These are phyloP conservation scores for Hydnum rufescens DNA, from an alignment of 768 basidiomycete species.

Conservation along the genomic window DNA sequence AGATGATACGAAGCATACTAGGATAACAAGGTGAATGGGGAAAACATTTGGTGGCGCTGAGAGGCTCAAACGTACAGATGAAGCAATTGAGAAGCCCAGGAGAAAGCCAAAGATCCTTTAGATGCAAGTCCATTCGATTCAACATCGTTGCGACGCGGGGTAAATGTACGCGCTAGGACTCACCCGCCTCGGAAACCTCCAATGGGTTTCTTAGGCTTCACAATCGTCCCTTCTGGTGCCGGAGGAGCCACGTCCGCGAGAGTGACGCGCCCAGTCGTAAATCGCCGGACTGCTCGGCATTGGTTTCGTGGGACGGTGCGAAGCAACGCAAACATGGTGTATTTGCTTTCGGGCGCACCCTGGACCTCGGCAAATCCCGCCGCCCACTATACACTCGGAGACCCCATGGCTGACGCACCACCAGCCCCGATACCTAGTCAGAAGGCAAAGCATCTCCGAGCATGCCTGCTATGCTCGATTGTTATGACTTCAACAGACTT, in stretches of 20 bases:
- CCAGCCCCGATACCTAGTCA: slow-evolving; percentile 37
- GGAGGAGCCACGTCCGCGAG: not conserved
- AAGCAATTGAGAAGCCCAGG: slow-evolving; percentile 78
- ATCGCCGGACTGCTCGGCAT: too few species aligned
- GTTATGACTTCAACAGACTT: slow-evolving; percentile 75
- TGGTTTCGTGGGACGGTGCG: too few species aligned
- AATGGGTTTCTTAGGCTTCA: slow-evolving; percentile 40
- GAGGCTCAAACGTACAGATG: slow-evolving; percentile 22
- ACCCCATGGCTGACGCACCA: not conserved
- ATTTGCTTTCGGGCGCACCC: too few species aligned
- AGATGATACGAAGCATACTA: slow-evolving; percentile 64
- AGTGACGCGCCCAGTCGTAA: slow-evolving; percentile 2
- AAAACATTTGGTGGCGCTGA: not conserved
- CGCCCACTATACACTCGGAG: too few species aligned
- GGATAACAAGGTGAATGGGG: not conserved
- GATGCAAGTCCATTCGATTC: not conserved
- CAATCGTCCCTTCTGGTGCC: slow-evolving; percentile 2
- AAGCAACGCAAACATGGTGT: too few species aligned
- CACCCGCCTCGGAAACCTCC: slow-evolving; percentile 33
- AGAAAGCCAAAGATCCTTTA: slow-evolving; percentile 63
- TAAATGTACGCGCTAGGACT: slow-evolving; percentile 7
- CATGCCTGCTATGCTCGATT: slow-evolving; percentile 86
- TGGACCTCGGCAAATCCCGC: too few species aligned
- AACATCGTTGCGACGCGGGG: not conserved
- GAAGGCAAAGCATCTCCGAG: slow-evolving; percentile 58